phyloP scores from a whole-genome alignment of 257 asterid genomes.

The Craterostigma plantagineum region DNA sequence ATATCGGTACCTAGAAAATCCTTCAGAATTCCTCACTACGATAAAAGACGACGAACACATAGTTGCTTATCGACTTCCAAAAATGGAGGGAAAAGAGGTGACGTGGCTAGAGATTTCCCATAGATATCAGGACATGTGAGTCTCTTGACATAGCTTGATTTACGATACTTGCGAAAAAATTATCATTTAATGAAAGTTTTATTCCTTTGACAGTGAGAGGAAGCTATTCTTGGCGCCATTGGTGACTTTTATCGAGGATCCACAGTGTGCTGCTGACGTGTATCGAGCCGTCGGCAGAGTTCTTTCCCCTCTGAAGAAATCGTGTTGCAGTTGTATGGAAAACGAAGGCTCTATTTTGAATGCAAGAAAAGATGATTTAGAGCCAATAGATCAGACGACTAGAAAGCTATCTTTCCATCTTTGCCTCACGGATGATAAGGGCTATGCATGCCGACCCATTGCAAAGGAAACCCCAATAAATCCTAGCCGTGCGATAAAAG shows the following conservation, averaged over 20 bases:
- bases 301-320: slow-evolving; percentile 46
- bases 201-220: slow-evolving; percentile 40
- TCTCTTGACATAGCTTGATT: not conserved
- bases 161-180: too few relatives aligned
- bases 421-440: slow-evolving; percentile 50
- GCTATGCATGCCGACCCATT: slow-evolving; percentile 43
- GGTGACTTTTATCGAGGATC: slow-evolving; percentile 63
- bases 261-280: slow-evolving; percentile 38
- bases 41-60: slow-evolving; percentile 79
- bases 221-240: slow-evolving; percentile 75
- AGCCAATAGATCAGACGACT: not conserved
- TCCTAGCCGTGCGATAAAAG: slow-evolving; percentile 29
- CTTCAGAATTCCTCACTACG: slow-evolving; percentile 45
- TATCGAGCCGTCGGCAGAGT: slow-evolving; percentile 43
- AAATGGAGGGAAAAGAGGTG: slow-evolving; percentile 26
- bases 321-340: slow-evolving; percentile 17
- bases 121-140: slow-evolving; percentile 54
- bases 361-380: not conserved
- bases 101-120: slow-evolving; percentile 68
- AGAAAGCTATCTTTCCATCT: slow-evolving; percentile 42
- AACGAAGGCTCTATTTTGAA: slow-evolving; percentile 21
- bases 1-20: slow-evolving; percentile 59
- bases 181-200: too few relatives aligned
- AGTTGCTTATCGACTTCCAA: slow-evolving; percentile 80
- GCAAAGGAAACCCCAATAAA: slow-evolving; percentile 39